A percentile compares a stretch with the other conserved stretches of the same genome.
Conservation (phyloP, 306 rosid genomes). For the Quercus bicolor region DNA sequence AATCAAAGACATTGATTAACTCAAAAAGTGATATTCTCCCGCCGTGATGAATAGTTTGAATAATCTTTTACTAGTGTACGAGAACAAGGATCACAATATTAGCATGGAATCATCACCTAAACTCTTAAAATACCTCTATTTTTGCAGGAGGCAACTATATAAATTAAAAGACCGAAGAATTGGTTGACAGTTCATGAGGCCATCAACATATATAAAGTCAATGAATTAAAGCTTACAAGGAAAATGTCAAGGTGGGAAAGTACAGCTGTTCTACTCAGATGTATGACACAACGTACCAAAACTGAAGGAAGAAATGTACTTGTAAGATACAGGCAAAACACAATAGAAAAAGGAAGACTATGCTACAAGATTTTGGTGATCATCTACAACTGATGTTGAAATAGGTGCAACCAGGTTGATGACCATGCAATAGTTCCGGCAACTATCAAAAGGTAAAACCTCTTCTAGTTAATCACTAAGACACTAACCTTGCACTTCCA, state of each 20-base stretch:
- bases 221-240: neutral
- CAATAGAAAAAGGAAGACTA: neutral
- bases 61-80: no score
- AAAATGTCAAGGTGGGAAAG: neutral
- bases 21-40: no score
- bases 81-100: neutral
- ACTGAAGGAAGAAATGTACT: neutral
- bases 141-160: neutral
- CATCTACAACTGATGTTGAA: neutral
- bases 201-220: neutral
- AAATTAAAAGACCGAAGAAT: no score
- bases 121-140: neutral
- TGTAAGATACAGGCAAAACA: neutral
- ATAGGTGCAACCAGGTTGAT: constrained; percentile 8
- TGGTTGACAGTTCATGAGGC: no score
- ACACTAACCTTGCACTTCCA: neutral
- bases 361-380: neutral
- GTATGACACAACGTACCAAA: neutral
- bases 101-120: neutral
- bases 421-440: neutral
- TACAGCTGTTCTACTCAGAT: neutral
- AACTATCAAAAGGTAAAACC: neutral
- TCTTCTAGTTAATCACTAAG: neutral
- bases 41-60: no score
- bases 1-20: no score